These are phyloP conservation scores for Calonectria hawksworthii DNA, from an alignment of 2,329 filamentous ascomycete genomes.

Conservation along the genomic window DNA sequence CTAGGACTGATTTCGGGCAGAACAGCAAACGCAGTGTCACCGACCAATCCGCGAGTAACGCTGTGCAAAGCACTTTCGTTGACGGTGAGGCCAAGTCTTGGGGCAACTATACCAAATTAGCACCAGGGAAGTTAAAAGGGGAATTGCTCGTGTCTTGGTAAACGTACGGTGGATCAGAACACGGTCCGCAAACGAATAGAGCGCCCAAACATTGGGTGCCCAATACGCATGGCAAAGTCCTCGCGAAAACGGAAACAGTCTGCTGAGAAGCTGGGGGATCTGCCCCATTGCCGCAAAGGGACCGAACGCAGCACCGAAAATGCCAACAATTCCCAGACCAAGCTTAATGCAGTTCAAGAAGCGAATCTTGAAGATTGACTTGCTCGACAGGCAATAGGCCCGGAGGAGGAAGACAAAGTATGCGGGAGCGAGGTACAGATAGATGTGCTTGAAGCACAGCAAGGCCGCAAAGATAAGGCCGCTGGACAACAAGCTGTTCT, in stretches of 20 bases:
- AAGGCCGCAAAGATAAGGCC: slow-evolving; percentile 87
- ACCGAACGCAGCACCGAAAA: slow-evolving; percentile 88
- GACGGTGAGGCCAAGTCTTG: slow-evolving; percentile 81
- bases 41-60: slow-evolving; percentile 92
- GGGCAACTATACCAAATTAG: slow-evolving; percentile 73
- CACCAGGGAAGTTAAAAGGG: neutral
- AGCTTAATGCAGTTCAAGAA: slow-evolving; percentile 88
- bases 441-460: slow-evolving; percentile 97
- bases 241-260: slow-evolving; percentile 93
- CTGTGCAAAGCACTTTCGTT: slow-evolving; percentile 84
- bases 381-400: slow-evolving; percentile 85
- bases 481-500: slow-evolving; percentile 81
- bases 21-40: slow-evolving; percentile 94
- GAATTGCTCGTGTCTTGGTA: neutral
- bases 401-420: slow-evolving; percentile 96
- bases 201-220: slow-evolving; percentile 97
- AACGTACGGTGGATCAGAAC: slow-evolving; percentile 82
- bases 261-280: slow-evolving; percentile 84
- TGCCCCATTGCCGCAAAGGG: slow-evolving; percentile 88
- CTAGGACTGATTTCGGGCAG: slow-evolving; percentile 87
- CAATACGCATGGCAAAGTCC: slow-evolving; percentile 98
- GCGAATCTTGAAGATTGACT: slow-evolving; percentile 81
- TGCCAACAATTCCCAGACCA: slow-evolving; percentile 76
- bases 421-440: slow-evolving; percentile 94
- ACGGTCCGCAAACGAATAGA: slow-evolving; percentile 93